Base-by-base conservation (phyloP, 139 green algal genomes). In the Chara braunii region DNA sequence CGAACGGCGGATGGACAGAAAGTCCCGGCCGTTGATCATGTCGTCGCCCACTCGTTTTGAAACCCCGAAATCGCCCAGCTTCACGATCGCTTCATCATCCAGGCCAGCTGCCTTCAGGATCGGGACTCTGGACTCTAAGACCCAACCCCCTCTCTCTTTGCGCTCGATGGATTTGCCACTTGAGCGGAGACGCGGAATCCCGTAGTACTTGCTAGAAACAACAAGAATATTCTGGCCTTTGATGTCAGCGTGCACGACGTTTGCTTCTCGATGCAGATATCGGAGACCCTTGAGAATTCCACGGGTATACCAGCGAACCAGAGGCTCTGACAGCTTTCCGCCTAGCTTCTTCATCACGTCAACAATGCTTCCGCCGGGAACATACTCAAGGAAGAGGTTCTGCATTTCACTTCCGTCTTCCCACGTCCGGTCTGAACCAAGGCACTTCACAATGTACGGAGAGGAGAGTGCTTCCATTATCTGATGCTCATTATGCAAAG, bases 221-320 rank as follows among this genome's bases (percentile, higher is more conserved):
- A n/a, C n/a, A n/a, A 85, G 60, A 43, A 85, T 59, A 58, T 85
- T 85, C 22, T 48, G 56, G 22, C 79, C 79, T 53, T 85, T 85
- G 30, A 85, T n/a, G 56, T 85, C 79, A 37, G 76, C 28, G 64
- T 85, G 79, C 12, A 78, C 44, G 37, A 81, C 51, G n/a, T n/a
- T n/a, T 1, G 51, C 52, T 37, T 54, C 29, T 11, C 14, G 32
- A 55, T 85, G 79, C 51, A 85, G 58, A 36, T 80, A 81, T 22
- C 28, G 23, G 22, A 85, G 53, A 22, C 68, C 79, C 26, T 72
- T 54, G 18, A 71, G 9, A 7, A 72, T 42, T 11, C 53, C 63
- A 23, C 42, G 48, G 3, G 63, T 51, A 23, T 66, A 69, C 63
- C 28, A 42, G 53, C 53, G 1, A 4, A 72, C 54, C 56, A 72